phyloP scores from a whole-genome alignment of 169 alveolate genomes.

The Cryptosporidium muris region DNA sequence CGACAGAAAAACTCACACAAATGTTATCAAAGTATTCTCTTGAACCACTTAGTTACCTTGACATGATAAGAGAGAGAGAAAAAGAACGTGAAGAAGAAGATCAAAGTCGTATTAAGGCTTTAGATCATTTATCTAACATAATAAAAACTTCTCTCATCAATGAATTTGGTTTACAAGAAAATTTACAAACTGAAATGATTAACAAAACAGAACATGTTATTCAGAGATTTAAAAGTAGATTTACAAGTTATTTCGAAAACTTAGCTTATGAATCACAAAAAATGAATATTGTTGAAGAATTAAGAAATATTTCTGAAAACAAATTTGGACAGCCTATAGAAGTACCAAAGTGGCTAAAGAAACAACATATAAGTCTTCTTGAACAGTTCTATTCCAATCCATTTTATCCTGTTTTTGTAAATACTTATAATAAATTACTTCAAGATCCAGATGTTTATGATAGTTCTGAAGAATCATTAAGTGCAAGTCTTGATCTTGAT shows the following conservation, averaged over 20 bases:
- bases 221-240: background rate
- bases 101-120: constrained; percentile 14
- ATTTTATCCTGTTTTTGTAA: constrained; percentile 53
- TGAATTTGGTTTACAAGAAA: background rate
- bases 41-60: constrained; percentile 22
- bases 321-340: constrained; percentile 26
- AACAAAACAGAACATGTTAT: constrained; percentile 21
- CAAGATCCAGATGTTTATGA: constrained; percentile 11
- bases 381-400: constrained; percentile 69
- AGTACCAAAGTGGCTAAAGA: constrained; percentile 49
- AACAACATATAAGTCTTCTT: constrained; percentile 34
- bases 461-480: constrained; percentile 16
- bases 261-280: constrained; percentile 1
- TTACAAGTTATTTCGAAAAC: constrained; percentile 41
- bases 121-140: constrained; percentile 39
- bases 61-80: constrained; percentile 10
- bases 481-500: background rate
- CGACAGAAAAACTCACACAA: no score
- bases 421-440: constrained; percentile 32
- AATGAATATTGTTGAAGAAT: constrained; percentile 25
- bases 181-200: background rate
- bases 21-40: background rate
- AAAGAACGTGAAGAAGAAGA: constrained; percentile 52
- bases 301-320: constrained; percentile 14
- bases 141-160: background rate